Evolutionary conservation across 257 asterid species (phyloP).

Genomic region (Leptodermis oblonga): DNA sequence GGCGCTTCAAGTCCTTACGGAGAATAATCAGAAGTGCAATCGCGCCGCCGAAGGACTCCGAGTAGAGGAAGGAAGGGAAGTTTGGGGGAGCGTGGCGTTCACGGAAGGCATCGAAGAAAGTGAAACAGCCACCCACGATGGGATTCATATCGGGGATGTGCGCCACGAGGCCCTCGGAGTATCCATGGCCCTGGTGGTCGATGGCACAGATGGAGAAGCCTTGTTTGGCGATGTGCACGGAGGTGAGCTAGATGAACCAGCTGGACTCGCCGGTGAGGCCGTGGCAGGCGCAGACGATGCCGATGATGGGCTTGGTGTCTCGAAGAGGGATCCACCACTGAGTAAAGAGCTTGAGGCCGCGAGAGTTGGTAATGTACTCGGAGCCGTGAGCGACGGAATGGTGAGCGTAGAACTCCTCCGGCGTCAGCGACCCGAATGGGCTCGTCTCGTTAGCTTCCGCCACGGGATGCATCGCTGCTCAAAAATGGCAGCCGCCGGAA

Average conservation of each 20-base stretch:
- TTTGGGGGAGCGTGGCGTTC: conserved; percentile 33
- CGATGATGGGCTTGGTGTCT: conserved; percentile 35
- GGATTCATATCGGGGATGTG: conserved; percentile 68
- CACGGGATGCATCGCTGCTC: conserved; percentile 70
- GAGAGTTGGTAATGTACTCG: conserved; percentile 63
- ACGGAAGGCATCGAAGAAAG: conserved; percentile 57
- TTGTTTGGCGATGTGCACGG: conserved; percentile 59
- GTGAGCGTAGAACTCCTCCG: conserved; percentile 69
- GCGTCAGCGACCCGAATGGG: conserved; percentile 66
- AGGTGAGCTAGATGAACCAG: conserved; percentile 91
- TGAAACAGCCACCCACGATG: conserved; percentile 72
- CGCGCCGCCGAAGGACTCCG: conserved; percentile 94
- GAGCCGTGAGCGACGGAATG: conserved; percentile 70
- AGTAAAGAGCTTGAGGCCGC: conserved; percentile 79
- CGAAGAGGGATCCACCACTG: conserved; percentile 85
- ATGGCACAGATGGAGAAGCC: conserved; percentile 95
- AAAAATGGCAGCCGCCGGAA: too few relatives aligned
- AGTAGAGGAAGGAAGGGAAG: conserved; percentile 64
- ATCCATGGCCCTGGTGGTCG: conserved; percentile 97
- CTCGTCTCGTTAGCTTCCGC: conserved; percentile 70
- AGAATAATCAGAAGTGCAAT: conserved; percentile 77
- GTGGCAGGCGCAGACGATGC: conserved; percentile 74
- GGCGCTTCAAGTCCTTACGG: conserved; percentile 50
- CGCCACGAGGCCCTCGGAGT: conserved; percentile 72
- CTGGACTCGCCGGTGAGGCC: conserved; percentile 97